Base-by-base conservation (phyloP, 805 yeast species). In the Candida easanensis region DNA sequence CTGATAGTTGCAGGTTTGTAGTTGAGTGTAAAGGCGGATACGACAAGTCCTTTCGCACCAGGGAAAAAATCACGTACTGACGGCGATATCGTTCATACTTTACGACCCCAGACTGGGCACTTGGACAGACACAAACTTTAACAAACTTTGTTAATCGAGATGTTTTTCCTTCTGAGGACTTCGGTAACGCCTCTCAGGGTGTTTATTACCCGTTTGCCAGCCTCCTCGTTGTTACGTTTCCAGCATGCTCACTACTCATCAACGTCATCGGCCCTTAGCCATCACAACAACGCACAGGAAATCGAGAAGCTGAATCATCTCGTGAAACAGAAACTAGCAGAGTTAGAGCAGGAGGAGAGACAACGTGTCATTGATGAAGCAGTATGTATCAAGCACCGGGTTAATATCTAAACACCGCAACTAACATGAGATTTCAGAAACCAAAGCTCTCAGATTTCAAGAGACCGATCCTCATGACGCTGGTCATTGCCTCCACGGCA, bases 381-480 rank as follows among this genome's bases (percentile, higher is more conserved):
- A 2, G 58, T 54, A 33, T n/a, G 55, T 48, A 4, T n/a, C 6
- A 19, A n/a, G 7, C 10, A 13, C 15, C 27, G n/a, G n/a, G n/a
- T n/a, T n/a, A n/a, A n/a, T n/a, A n/a, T n/a, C n/a, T n/a, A n/a
- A 22, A 16, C 11, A 5, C 14, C 38, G 16, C 10, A 11, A 36
- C 44, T 41, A 32, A 42, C 45, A 17, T 11, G 2, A 20, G 30
- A 16, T 19, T 15, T 11, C 32, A 51, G 61, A 53, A 52, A 44
- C 58, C 57, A 14, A 53, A 50, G 40, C 28, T 56, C n/a, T 57
- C 60, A 0, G 56, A 51, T 33, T 56, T 56, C 48, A 43, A 45
- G 33, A 54, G 56, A 42, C 62, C 62, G 1, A 28, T 57, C 13
- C 33, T 54, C 8, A 34, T 50, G 35, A 51, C 58, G 1, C 42